Base-by-base conservation (phyloP, 2,329 filamentous ascomycete genomes). In the Hysterium pulicare region DNA sequence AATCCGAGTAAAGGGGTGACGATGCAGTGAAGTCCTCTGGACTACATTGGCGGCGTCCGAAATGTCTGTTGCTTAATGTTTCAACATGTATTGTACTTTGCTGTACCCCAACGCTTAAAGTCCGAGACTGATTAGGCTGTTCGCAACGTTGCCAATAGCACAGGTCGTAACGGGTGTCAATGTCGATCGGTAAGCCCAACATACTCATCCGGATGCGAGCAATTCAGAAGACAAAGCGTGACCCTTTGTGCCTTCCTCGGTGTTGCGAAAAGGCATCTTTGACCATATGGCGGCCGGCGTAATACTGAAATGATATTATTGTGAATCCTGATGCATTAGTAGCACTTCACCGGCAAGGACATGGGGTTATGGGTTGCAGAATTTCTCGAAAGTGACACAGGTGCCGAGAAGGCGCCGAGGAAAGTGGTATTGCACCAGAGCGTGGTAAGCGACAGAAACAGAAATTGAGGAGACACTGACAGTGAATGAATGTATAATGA, bases 271-370 rank as follows among this genome's bases (percentile, higher is more conserved):
- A 19, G n/a, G 38, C 41, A 30, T 45, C 40, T 47, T 43, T 47
- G 45, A 46, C 43, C 31, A 46, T 42, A 35, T 43, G 41, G 23
- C 21, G 33, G 41, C 45, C 32, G 42, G 34, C 23, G 40, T 43
- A 41, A 46, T 26, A 43, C 30, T 33, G 36, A 48, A 48, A 46
- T 21, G 20, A 43, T 40, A n/a, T 44, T 44, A 37, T 43, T 47
- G 49, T 51, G 48, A 42, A 48, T 46, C 52, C 48, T 50, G 49
- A 50, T 44, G 46, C n/a, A n/a, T n/a, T n/a, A n/a, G 44, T 44
- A 28, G 24, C 24, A 13, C 13, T 28, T 28, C 54, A 22, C 34
- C 36, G 44, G 44, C 39, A 40, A 51, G 40, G 41, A 44, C 39
- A 40, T 39, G 37, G 48, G 42, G 42, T 44, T 38, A 45, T 48